Evolutionary conservation across 345 rosid species (phyloP).

Genomic region (Brassica nigra): DNA sequence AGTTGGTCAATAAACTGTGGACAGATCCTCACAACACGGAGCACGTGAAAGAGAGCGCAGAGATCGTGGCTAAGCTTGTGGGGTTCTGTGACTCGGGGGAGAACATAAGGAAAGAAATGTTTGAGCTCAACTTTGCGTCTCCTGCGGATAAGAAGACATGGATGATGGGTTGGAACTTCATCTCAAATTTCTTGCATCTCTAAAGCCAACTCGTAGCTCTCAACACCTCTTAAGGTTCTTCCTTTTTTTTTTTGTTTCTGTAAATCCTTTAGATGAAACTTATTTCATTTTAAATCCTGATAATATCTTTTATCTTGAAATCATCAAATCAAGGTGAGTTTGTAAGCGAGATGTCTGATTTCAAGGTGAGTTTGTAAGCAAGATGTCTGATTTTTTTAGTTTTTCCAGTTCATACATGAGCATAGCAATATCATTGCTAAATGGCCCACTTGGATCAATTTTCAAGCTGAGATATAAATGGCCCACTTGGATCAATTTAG

Average conservation of each 20-base stretch:
- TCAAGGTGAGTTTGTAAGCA: neutral
- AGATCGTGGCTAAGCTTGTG: conserved; percentile 77
- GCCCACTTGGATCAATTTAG: too few species aligned
- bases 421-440: neutral
- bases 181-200: conserved; percentile 70
- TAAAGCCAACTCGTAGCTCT: conserved; percentile 24
- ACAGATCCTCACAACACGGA: conserved; percentile 79
- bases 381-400: neutral
- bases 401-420: neutral
- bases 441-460: too few species aligned
- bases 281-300: neutral
- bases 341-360: neutral
- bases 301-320: neutral
- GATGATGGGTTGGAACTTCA: conserved; percentile 93
- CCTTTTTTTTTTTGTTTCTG: neutral
- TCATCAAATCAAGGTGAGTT: neutral
- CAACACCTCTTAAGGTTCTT: conserved; percentile 6
- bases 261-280: conserved; percentile 12
- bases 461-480: too few species aligned
- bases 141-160: conserved; percentile 84
- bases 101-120: conserved; percentile 84
- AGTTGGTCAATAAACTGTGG: conserved; percentile 85
- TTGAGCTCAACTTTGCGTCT: conserved; percentile 70
- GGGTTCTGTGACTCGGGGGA: conserved; percentile 87
- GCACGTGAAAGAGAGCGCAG: conserved; percentile 75